Evolutionary conservation across 2,329 filamentous ascomycete genomes (phyloP), one percentile per base, ranked within the genome.

Genomic region (Neofusicoccum ribis): DNA sequence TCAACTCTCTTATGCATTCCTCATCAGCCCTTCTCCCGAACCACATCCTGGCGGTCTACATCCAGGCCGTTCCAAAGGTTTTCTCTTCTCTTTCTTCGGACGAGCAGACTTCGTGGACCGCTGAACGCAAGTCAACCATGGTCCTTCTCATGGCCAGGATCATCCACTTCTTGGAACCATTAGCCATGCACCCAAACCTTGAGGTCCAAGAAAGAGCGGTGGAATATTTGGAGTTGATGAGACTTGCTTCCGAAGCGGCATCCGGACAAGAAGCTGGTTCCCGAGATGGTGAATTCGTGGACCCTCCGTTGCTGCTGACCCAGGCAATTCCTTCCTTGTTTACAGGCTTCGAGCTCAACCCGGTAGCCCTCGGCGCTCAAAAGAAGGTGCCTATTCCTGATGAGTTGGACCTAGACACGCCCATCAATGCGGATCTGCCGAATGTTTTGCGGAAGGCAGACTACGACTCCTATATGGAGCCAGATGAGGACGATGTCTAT

Each of bases 161-260:
- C 6, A 86, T 96, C 20, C 87, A 95, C 74, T 90, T 91, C 54
- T 81, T 97, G 23, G 93, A 98, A 71, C 86, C 89, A 0, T 78
- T 98, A 15, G 88, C 89, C 0, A 83, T 89, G 46, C 92, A 98
- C 75, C 93, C 94, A 0, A 92, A 89, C 71, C 83, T 99, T 1
- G 95, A 99, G 74, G 93, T 99, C 3, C 95, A 99, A 78, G 95
- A 98, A 77, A 88, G 95, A 65, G 90, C 93, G 3, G 93, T 97
- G 1, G 93, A 97, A 74, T 96, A 97, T 71, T 85, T 93, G 0
- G 95, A 99, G 74, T 83, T 98, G 12, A 86, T 98, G 72, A 92
- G 92, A 66, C 83, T 99, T 50, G 92, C 92, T 2, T 88, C 89
- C 1, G 95, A 99, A 79, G 93, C 94, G 14, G 86, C 87, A 3